A percentile compares a stretch with the other conserved stretches of the same genome.
Evolutionary conservation across 108 stramenopile genomes (phyloP).

Genomic region (Pseudonitzschia pungens): DNA sequence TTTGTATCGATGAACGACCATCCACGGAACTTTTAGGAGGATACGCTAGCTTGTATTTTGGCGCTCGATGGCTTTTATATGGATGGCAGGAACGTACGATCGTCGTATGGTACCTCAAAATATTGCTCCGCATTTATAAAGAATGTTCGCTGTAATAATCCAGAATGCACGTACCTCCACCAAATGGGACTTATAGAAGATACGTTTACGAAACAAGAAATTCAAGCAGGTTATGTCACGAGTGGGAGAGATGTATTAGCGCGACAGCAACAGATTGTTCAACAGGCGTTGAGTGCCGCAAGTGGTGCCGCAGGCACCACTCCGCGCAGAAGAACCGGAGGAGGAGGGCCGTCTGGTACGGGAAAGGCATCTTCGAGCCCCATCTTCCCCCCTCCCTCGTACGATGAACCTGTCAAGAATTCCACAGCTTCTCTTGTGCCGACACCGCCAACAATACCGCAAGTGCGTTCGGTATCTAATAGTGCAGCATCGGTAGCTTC

Average conservation of each 20-base stretch:
- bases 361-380: constrained; percentile 68
- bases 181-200: constrained; percentile 95
- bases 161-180: constrained; percentile 98
- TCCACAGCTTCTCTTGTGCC: constrained; percentile 40
- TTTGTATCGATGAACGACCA: neutral
- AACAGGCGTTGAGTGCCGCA: constrained; percentile 60
- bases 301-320: constrained; percentile 47
- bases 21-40: constrained; percentile 54
- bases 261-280: constrained; percentile 83
- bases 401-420: constrained; percentile 65
- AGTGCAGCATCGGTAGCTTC: constrained; percentile 11
- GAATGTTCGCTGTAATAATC: constrained; percentile 95
- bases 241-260: constrained; percentile 84
- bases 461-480: constrained; percentile 29
- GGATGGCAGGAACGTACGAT: constrained; percentile 90
- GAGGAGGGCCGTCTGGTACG: constrained; percentile 85
- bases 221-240: constrained; percentile 91
- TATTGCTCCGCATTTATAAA: constrained; percentile 98
- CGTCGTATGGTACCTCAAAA: constrained; percentile 98
- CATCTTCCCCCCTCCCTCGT: constrained; percentile 83
- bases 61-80: constrained; percentile 89
- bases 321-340: constrained; percentile 62
- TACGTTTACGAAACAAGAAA: constrained; percentile 91
- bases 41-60: constrained; percentile 86
- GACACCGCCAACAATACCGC: constrained; percentile 45